Percentiles rank a stretch among this genome's conserved stretches.
Conservation (phyloP, 2,329 filamentous ascomycete genomes). For the Pseudocercospora eumusae region DNA sequence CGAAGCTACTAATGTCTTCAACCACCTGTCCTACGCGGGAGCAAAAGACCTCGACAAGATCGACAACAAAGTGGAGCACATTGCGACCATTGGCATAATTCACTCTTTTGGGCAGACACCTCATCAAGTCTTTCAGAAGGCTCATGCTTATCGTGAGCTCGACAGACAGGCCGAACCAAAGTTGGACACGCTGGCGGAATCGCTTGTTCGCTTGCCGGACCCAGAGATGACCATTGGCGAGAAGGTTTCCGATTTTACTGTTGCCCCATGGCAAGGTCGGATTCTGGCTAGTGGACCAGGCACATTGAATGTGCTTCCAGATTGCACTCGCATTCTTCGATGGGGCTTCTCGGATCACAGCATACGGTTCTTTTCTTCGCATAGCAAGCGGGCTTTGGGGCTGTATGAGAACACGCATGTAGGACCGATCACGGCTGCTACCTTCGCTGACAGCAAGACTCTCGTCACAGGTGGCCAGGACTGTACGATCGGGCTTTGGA, state of each 20-base stretch:
- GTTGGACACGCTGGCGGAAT: constrained; percentile 75
- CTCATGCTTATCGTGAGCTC: constrained; percentile 71
- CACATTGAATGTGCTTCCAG: constrained; percentile 80
- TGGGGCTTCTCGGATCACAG: constrained; percentile 96
- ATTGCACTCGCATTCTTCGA: constrained; percentile 87
- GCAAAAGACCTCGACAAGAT: constrained; percentile 92
- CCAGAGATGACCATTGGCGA: constrained; percentile 76
- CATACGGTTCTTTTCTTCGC: constrained; percentile 90
- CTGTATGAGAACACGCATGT: constrained; percentile 93
- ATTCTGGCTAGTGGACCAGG: constrained; percentile 82
- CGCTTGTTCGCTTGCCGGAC: constrained; percentile 74
- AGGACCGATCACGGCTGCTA: constrained; percentile 78
- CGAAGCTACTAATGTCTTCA: constrained; percentile 92
- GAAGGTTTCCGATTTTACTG: constrained; percentile 74
- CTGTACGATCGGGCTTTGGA: constrained; percentile 85
- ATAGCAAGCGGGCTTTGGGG: constrained; percentile 77
- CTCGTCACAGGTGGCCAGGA: constrained; percentile 90
- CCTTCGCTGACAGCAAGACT: constrained; percentile 86
- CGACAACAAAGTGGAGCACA: constrained; percentile 78
- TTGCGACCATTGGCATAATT: constrained; percentile 91
- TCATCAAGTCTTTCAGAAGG: constrained; percentile 83
- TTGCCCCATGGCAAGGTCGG: constrained; percentile 76
- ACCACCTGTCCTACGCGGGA: constrained; percentile 91
- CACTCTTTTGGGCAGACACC: constrained; percentile 99
- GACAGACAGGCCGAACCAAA: constrained; percentile 63